Evolutionary conservation across 2,329 filamentous ascomycete genomes (phyloP).

Genomic region (Colletotrichum endophyticum): DNA sequence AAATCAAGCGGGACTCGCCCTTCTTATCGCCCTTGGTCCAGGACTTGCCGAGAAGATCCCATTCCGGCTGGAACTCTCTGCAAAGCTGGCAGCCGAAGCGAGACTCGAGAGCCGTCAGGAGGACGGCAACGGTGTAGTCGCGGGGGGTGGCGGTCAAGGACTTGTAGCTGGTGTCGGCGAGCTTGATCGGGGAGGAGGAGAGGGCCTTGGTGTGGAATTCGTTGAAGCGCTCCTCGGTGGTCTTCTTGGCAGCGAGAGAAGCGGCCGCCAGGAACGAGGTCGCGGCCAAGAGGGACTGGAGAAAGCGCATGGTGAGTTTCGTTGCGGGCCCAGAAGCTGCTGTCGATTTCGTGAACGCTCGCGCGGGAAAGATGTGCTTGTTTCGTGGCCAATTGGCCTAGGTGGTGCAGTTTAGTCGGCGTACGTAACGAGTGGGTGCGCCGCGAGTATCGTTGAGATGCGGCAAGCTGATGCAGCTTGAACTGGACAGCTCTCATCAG

Average conservation of each 20-base stretch:
- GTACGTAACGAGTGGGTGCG: neutral
- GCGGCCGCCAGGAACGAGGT: constrained; percentile 67
- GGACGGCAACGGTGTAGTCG: constrained; percentile 81
- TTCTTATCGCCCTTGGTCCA: constrained; percentile 87
- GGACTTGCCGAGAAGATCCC: constrained; percentile 83
- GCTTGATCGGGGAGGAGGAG: constrained; percentile 71
- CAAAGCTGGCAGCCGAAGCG: constrained; percentile 88
- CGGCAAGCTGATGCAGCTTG: neutral
- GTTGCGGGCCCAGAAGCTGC: neutral
- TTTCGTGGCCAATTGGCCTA: constrained; percentile 10
- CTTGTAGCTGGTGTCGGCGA: constrained; percentile 77
- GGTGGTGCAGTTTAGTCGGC: constrained; percentile 17
- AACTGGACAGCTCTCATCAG: constrained; percentile 21
- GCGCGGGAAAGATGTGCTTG: neutral
- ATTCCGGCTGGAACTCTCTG: constrained; percentile 91
- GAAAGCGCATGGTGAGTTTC: constrained; percentile 68
- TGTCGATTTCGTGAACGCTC: constrained; percentile 24
- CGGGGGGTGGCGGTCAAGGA: constrained; percentile 78
- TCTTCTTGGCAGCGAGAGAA: constrained; percentile 68
- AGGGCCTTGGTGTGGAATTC: constrained; percentile 73
- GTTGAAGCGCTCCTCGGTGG: constrained; percentile 68
- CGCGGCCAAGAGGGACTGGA: constrained; percentile 66
- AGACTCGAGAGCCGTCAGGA: constrained; percentile 85
- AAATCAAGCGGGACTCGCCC: constrained; percentile 74
- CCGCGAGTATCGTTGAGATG: neutral